phyloP scores from a whole-genome alignment of 2,329 filamentous ascomycete species.

The Aureobasidium sp. region DNA sequence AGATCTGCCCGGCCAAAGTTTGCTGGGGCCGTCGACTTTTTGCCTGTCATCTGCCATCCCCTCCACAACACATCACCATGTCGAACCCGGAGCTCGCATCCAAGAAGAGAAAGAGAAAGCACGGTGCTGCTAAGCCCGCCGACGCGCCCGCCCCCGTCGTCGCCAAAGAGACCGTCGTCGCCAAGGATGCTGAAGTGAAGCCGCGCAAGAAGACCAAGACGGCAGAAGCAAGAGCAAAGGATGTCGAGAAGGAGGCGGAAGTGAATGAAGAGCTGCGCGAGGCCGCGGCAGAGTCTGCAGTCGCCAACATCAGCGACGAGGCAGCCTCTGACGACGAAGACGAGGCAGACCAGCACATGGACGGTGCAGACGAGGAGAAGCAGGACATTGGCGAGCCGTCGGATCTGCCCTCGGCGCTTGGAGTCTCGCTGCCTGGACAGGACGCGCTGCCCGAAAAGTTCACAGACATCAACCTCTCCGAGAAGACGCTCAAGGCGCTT shows the following conservation, averaged over 20 bases:
- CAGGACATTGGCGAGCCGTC: conserved; percentile 31
- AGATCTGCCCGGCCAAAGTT: not conserved
- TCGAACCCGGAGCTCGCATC: conserved; percentile 33
- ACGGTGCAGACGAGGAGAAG: conserved; percentile 25
- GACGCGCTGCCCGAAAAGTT: conserved; percentile 63
- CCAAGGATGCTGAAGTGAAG: conserved; percentile 25
- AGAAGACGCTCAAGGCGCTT: conserved; percentile 83
- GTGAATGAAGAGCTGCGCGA: conserved; percentile 31
- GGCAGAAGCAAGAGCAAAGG: conserved; percentile 24
- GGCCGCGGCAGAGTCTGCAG: conserved; percentile 20
- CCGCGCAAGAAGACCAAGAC: conserved; percentile 35
- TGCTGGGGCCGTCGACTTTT: not conserved
- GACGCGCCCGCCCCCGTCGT: conserved; percentile 26
- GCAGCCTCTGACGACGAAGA: conserved; percentile 31
- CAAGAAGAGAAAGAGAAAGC: conserved; percentile 45
- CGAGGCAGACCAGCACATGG: conserved; percentile 29
- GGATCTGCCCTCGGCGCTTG: conserved; percentile 50
- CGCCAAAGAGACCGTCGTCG: conserved; percentile 14
- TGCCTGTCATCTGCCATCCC: not conserved
- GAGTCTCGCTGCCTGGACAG: conserved; percentile 52
- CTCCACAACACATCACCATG: conserved; percentile 26
- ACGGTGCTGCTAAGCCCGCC: conserved; percentile 30
- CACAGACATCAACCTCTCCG: conserved; percentile 73
- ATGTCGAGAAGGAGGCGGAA: conserved; percentile 27
- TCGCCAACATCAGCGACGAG: conserved; percentile 30